Base-by-base conservation (phyloP, 192 early-diverging fungal species). In the Ramicandelaber brevisporus region DNA sequence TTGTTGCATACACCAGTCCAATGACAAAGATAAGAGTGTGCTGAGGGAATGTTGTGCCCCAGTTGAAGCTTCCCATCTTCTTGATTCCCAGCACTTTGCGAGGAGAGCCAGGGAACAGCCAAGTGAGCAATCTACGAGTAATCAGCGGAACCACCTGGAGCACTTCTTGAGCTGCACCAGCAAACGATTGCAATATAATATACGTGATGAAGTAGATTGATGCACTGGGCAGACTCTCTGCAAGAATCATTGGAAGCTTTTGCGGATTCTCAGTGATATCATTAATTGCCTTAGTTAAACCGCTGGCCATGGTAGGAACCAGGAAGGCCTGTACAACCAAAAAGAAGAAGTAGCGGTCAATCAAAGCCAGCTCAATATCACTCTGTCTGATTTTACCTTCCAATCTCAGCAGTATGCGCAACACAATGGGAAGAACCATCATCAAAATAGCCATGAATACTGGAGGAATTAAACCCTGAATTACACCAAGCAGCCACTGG, bases 151-250 rank as follows among this genome's bases (percentile, higher is more conserved):
- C 58, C 7, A 76, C 37, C 41, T 83, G 82, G 9, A 76, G 23
- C 2, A 85, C 34, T 36, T 77, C 68, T 11, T 59, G 39, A 1
- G 70, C 59, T 1, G 78, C 60, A 18, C 65, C 59, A 3, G 65
- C 48, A 21, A 81, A 54, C 2, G 67, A 53, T n/a, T 62, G 60
- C 13, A 90, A 56, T 41, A 86, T 44, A 15, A 86, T 61, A 44
- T 78, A 90, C 15, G 78, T 79, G 20, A 84, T 60, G 32, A 85
- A 86, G 48, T 76, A 83, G 30, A 63, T 70, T 1, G 78, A 71
- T 1, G 70, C 69, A 20, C 55, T 40, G 4, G 86, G 86, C 1
- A 90, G 57, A 3, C 61, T 57, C 18, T 38, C 23, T n/a, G 66
- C 60, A 1, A 76, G 33, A 12, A 51, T 56, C 3, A 32, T 31